These are phyloP conservation scores for Penstemon eatonii DNA, from an alignment of 257 asterid genomes.

Conservation along the genomic window DNA sequence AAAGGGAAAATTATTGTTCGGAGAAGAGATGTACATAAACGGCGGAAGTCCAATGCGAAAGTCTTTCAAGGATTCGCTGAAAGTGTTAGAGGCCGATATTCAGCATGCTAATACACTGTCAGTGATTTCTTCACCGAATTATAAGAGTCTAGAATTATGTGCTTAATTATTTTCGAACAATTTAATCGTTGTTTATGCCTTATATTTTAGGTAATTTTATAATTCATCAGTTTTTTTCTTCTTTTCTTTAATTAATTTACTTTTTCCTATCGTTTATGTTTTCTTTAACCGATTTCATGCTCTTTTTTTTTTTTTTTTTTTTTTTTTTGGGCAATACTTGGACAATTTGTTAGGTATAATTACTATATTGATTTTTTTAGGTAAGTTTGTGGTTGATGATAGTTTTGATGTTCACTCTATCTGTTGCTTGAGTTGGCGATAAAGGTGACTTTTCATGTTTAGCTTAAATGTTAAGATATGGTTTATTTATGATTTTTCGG, in stretches of 20 bases:
- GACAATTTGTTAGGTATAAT: conserved; percentile 12
- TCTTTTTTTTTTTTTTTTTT: background rate
- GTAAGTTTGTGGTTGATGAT: conserved; percentile 34
- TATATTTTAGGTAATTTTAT: background rate
- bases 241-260: background rate
- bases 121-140: conserved; percentile 18
- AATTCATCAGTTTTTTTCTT: background rate
- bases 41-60: conserved; percentile 65
- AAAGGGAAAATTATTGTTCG: too few species aligned
- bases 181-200: background rate
- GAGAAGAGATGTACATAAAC: conserved; percentile 45
- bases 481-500: conserved; percentile 20
- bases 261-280: background rate
- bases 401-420: conserved; percentile 40
- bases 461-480: background rate
- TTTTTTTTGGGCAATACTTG: background rate
- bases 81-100: conserved; percentile 84
- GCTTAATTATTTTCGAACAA: background rate
- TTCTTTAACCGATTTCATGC: too few species aligned
- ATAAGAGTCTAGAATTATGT: too few species aligned
- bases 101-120: conserved; percentile 87
- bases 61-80: conserved; percentile 79
- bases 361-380: conserved; percentile 22
- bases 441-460: conserved; percentile 50
- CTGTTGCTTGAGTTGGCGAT: conserved; percentile 50